Evolutionary conservation across 2,329 filamentous ascomycete species (phyloP).

Genomic region (Monosporascus ibericus): DNA sequence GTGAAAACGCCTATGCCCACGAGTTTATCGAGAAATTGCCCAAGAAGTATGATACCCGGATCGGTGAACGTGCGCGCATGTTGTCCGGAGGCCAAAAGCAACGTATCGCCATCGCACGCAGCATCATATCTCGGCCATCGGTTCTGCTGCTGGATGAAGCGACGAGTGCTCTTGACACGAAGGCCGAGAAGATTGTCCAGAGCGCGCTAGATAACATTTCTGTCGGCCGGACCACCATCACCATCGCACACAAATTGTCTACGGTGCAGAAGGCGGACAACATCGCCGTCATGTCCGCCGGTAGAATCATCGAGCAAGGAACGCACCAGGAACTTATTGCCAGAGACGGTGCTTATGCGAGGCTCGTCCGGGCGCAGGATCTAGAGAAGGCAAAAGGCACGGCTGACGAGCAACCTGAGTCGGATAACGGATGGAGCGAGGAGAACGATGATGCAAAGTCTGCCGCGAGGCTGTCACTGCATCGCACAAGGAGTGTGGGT

Average conservation of each 20-base stretch:
- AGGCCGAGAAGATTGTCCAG: slow-evolving; percentile 73
- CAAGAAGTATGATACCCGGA: slow-evolving; percentile 73
- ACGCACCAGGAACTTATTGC: slow-evolving; percentile 66
- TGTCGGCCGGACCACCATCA: slow-evolving; percentile 78
- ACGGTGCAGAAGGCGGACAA: slow-evolving; percentile 89
- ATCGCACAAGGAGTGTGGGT: slow-evolving; percentile 49
- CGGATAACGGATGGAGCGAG: neutral
- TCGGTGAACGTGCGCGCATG: slow-evolving; percentile 76
- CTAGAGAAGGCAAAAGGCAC: slow-evolving; percentile 27
- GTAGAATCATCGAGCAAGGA: slow-evolving; percentile 74
- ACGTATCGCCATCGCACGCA: slow-evolving; percentile 82
- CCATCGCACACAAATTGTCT: slow-evolving; percentile 79
- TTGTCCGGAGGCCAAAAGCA: slow-evolving; percentile 88
- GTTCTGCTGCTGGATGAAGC: slow-evolving; percentile 68
- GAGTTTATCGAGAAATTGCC: slow-evolving; percentile 82
- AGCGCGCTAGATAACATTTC: slow-evolving; percentile 70
- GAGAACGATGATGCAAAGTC: too few species aligned
- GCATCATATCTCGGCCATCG: slow-evolving; percentile 51
- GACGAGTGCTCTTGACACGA: slow-evolving; percentile 41
- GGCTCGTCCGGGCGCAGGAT: slow-evolving; percentile 70
- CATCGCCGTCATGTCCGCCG: slow-evolving; percentile 88
- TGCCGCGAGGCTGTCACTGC: slow-evolving; percentile 20
- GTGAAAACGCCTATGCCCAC: slow-evolving; percentile 83
- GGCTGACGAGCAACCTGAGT: neutral
- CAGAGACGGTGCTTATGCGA: slow-evolving; percentile 62